Conservation (phyloP, 768 basidiomycete species). For the Collybia nuda region DNA sequence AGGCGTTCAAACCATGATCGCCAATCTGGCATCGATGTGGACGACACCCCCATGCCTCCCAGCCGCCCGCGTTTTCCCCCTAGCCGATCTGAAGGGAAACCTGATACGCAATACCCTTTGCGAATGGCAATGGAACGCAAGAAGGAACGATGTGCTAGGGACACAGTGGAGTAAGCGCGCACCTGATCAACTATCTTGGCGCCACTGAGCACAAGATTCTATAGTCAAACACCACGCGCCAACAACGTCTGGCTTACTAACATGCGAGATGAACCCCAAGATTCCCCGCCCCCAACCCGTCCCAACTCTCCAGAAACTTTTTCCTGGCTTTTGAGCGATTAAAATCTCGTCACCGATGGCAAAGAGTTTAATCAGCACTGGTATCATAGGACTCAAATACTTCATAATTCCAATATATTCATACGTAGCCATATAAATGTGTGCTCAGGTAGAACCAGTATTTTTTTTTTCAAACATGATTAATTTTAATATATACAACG, state of each 20-base stretch:
- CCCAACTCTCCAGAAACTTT: neutral
- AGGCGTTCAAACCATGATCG: neutral
- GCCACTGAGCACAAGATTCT: neutral
- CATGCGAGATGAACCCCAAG: neutral
- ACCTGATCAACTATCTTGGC: neutral
- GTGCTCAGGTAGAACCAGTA: too few relatives aligned
- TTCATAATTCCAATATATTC: too few relatives aligned
- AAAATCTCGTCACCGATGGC: too few relatives aligned
- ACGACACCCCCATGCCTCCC: slow-evolving; percentile 12
- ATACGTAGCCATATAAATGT: too few relatives aligned
- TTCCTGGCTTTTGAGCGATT: slow-evolving; percentile 27
- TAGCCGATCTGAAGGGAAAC: neutral
- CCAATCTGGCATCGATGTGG: slow-evolving; percentile 2
- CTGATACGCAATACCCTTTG: neutral
- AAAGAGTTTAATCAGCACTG: too few relatives aligned
- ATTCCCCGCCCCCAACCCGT: neutral
- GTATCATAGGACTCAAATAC: too few relatives aligned
- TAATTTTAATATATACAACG: too few relatives aligned
- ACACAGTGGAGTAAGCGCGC: neutral
- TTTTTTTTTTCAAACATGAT: too few relatives aligned
- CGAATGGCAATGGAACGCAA: neutral
- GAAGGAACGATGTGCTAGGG: neutral
- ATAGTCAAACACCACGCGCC: neutral
- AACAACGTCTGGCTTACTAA: neutral
- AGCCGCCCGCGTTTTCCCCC: neutral